These are phyloP conservation scores for Albophoma yamanashiensis DNA, from an alignment of 2,329 filamentous ascomycete species.

Conservation along the genomic window DNA sequence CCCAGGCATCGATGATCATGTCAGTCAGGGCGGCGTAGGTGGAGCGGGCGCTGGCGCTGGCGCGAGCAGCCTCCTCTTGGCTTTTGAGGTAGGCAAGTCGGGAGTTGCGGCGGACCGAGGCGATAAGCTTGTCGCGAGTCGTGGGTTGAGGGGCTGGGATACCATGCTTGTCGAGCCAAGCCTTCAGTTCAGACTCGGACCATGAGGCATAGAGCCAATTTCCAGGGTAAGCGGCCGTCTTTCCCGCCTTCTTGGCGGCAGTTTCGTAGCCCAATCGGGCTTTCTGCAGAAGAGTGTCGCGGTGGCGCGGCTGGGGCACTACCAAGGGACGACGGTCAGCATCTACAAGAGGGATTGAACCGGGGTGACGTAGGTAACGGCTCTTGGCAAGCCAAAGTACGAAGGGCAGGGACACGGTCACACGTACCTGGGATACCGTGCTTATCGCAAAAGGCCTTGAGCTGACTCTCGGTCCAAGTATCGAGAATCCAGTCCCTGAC, in stretches of 20 bases:
- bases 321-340: background rate
- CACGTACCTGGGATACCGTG: slow-evolving; percentile 61
- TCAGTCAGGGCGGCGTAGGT: slow-evolving; percentile 71
- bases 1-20: slow-evolving; percentile 80
- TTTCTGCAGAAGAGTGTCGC: slow-evolving; percentile 70
- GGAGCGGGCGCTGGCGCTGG: slow-evolving; percentile 53
- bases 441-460: slow-evolving; percentile 88
- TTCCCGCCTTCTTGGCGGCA: slow-evolving; percentile 60
- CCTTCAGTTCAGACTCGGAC: slow-evolving; percentile 88
- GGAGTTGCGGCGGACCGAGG: slow-evolving; percentile 82
- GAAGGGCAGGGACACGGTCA: background rate
- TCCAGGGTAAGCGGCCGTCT: slow-evolving; percentile 78
- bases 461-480: slow-evolving; percentile 85
- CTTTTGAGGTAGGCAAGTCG: slow-evolving; percentile 63
- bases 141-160: slow-evolving; percentile 77
- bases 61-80: slow-evolving; percentile 49
- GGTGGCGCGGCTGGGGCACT: slow-evolving; percentile 77
- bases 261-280: slow-evolving; percentile 73
- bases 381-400: background rate
- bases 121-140: slow-evolving; percentile 78
- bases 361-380: background rate
- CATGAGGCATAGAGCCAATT: slow-evolving; percentile 89
- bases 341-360: background rate
- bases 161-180: slow-evolving; percentile 84
- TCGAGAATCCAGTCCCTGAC: slow-evolving; percentile 91